Percentiles rank a stretch among this genome's conserved stretches.
Conservation (phyloP, 2,329 filamentous ascomycete genomes). For the Fusarium sp. region DNA sequence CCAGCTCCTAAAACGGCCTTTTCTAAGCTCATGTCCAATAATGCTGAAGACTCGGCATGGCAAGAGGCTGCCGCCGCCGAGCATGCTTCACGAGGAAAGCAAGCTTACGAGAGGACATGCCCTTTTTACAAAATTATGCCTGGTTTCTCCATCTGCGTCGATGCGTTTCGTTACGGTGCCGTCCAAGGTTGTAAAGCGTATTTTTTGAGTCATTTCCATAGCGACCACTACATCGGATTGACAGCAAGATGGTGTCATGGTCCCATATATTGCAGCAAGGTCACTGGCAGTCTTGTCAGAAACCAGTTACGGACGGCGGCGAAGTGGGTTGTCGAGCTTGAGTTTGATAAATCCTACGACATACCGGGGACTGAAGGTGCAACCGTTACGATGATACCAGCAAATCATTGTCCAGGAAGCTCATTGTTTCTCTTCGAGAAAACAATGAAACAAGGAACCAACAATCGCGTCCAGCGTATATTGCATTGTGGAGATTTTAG, state of each 20-base stretch:
- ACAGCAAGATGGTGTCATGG: slow-evolving; percentile 91
- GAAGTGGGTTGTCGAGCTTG: slow-evolving; percentile 84
- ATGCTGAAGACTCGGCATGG: slow-evolving; percentile 93
- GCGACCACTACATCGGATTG: slow-evolving; percentile 94
- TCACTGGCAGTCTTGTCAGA: slow-evolving; percentile 89
- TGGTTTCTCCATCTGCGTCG: slow-evolving; percentile 90
- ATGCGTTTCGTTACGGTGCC: slow-evolving; percentile 94
- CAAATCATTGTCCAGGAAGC: slow-evolving; percentile 96
- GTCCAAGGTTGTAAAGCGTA: slow-evolving; percentile 94
- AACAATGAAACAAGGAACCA: slow-evolving; percentile 68
- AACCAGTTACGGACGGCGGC: slow-evolving; percentile 87
- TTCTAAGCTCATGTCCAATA: slow-evolving; percentile 89
- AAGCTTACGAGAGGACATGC: slow-evolving; percentile 88
- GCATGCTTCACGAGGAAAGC: slow-evolving; percentile 80
- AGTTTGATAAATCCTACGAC: slow-evolving; percentile 83
- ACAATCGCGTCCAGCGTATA: slow-evolving; percentile 76
- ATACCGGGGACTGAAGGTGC: slow-evolving; percentile 86
- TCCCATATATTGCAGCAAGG: slow-evolving; percentile 94
- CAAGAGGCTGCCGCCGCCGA: slow-evolving; percentile 85
- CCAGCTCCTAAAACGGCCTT: slow-evolving; percentile 76
- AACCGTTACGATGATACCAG: slow-evolving; percentile 91
- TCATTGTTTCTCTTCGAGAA: slow-evolving; percentile 96
- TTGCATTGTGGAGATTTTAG: slow-evolving; percentile 97
- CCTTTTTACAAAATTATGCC: slow-evolving; percentile 99
- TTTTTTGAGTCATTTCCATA: slow-evolving; percentile 97